Evolutionary conservation across 257 asterid species (phyloP).

Genomic region (Phtheirospermum japonicum): DNA sequence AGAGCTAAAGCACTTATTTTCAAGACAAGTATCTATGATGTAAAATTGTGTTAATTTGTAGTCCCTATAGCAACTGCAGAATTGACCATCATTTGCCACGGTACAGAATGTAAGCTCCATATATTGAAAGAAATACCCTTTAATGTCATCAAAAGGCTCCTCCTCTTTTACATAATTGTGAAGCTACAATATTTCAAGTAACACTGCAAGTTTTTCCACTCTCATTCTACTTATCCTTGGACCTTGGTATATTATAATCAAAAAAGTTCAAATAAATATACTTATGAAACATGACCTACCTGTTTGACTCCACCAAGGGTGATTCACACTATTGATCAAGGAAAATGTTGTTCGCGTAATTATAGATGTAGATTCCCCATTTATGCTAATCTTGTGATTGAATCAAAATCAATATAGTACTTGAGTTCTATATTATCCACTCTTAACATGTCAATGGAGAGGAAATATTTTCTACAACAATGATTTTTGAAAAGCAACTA

Average conservation of each 20-base stretch:
- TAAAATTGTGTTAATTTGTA: not conserved
- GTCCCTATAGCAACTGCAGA: not conserved
- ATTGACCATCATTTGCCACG: not conserved
- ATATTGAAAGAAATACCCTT: not conserved
- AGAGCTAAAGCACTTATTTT: not conserved
- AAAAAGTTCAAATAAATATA: not conserved
- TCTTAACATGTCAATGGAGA: not conserved
- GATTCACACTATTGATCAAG: not conserved
- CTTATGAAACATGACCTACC: not conserved
- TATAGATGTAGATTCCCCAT: not conserved
- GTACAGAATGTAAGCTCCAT: not conserved
- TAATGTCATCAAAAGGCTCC: not conserved
- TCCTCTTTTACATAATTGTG: not conserved
- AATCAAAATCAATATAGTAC: not conserved
- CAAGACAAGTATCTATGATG: not conserved
- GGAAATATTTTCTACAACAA: not conserved
- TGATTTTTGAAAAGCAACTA: not conserved
- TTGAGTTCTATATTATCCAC: constrained; percentile 12
- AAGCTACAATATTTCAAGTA: not conserved
- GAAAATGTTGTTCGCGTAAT: not conserved
- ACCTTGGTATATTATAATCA: not conserved
- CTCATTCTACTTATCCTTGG: not conserved
- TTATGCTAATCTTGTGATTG: not conserved
- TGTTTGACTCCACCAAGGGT: constrained; percentile 2
- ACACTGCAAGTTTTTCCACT: not conserved